phyloP scores from a whole-genome alignment of 176 grass and related monocot genomes.

The Canna indica region DNA sequence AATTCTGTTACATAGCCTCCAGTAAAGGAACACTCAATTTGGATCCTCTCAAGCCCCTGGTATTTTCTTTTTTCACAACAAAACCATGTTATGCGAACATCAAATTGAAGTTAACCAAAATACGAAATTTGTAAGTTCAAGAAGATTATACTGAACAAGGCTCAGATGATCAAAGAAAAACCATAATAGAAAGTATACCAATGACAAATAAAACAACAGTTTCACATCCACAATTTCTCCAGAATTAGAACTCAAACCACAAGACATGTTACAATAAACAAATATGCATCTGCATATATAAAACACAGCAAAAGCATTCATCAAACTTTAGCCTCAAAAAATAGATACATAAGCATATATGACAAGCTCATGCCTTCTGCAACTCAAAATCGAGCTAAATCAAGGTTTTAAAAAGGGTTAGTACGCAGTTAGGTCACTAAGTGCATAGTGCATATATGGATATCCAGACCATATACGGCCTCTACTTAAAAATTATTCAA shows the following conservation, averaged over 20 bases:
- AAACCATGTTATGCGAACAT: background rate
- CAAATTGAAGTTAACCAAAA: background rate
- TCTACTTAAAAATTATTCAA: too few species aligned
- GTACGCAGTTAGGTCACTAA: too few species aligned
- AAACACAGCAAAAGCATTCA: too few species aligned
- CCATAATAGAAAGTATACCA: background rate
- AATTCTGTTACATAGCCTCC: background rate
- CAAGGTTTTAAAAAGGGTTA: too few species aligned
- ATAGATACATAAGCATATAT: background rate
- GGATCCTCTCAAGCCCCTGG: background rate
- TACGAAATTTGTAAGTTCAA: background rate
- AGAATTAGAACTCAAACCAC: background rate
- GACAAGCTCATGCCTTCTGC: background rate
- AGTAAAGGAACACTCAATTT: background rate
- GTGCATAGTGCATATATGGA: too few species aligned
- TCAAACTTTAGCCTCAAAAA: too few species aligned
- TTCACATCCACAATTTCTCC: background rate
- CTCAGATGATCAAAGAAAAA: background rate
- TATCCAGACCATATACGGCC: too few species aligned
- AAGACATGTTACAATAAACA: background rate
- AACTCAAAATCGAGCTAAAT: background rate
- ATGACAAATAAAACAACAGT: background rate
- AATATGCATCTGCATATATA: background rate
- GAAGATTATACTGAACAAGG: background rate
- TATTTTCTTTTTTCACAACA: background rate